Evolutionary conservation across 2,329 filamentous ascomycete species (phyloP), one percentile per base, ranked within the genome.

Genomic region (Curvularia eragrostidis): DNA sequence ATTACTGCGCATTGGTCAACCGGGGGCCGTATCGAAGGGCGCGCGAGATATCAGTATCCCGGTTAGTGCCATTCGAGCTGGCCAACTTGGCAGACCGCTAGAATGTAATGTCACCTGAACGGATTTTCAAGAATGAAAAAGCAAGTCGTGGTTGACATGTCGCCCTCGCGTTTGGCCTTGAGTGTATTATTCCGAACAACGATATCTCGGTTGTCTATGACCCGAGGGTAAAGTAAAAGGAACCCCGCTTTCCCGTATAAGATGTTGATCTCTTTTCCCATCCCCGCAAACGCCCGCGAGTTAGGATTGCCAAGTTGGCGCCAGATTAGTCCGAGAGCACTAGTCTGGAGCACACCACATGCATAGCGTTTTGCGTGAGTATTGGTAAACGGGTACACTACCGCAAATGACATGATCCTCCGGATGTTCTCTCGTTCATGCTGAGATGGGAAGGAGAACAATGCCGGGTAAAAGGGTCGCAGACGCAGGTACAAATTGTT

Each of bases 401-500:
- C 65, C 54, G 26, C 23, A 66, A 66, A 59, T 12, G 59, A 61
- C 43, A 54, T 63, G 59, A 57, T 46, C 44, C 47, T 24, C 47
- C 58, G 62, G 62, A 55, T 41, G 62, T 63, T 63, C 28, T 18
- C 62, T 19, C 8, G 8, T 15, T 12, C 15, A 24, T 28, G 26
- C 39, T 41, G 19, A 12, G 38, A 2, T 18, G 50, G 32, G 23
- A 36, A 41, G 28, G 38, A 44, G 36, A 26, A 47, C 48, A 53
- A 64, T 59, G 54, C 52, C 47, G 48, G 53, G 48, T 53, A 43
- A 19, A 23, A 7, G 54, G 56, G 15, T 46, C 13, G 10, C 41
- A 34, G 30, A 52, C 43, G 39, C 52, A 60, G 52, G 47, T 62
- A 64, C 56, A 64, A 54, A 62, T 58, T 58, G 44, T n/a, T 46